Evolutionary conservation across 2,329 filamentous ascomycete genomes (phyloP), one percentile per base, ranked within the genome.

Genomic region (Nigrospora osmanthi): DNA sequence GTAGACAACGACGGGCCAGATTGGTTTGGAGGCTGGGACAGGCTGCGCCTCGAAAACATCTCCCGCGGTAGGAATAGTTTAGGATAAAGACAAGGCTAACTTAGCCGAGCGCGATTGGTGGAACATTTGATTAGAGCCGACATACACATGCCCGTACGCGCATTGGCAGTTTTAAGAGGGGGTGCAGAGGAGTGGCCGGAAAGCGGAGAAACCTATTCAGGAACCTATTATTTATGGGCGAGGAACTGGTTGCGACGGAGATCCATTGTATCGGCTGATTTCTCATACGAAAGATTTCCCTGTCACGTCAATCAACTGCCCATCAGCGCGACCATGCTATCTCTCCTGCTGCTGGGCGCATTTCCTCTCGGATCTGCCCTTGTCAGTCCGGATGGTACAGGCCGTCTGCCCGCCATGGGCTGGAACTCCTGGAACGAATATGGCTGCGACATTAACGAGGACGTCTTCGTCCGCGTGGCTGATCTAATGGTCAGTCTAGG

Each of bases 391-490:
- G 35, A 50, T 34, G 49, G 49, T 28, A 45, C 43, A 13, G 57
- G 54, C 4, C 52, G 51, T 1, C 56, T 70, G 2, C 68, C 69
- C 0, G 65, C 67, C 3, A 54, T 72, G 41, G 72, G 71, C 4
- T 76, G 70, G 67, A 75, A 72, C 49, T 70, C 69, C 4, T 77
- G 72, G 73, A 78, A 79, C 54, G 68, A 69, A 15, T 74, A 72
- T 49, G 60, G 60, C 23, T 77, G 74, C 57, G 60, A 73, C 44
- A 74, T 78, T 44, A 68, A 67, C 43, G 70, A 77, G 53, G 59
- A 59, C 3, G 63, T 71, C n/a, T 70, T 80, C 49, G 49, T 75
- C 9, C 61, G 63, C 23, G 67, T 71, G 0, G 74, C 71, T 1
- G 52, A 72, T 35, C 59, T 69, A 32, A 64, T 79, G 34, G 64